A percentile compares a stretch with the other conserved stretches of the same genome.
Evolutionary conservation across 306 rosid species (phyloP).

Genomic region (Cicer pinnatifidum): DNA sequence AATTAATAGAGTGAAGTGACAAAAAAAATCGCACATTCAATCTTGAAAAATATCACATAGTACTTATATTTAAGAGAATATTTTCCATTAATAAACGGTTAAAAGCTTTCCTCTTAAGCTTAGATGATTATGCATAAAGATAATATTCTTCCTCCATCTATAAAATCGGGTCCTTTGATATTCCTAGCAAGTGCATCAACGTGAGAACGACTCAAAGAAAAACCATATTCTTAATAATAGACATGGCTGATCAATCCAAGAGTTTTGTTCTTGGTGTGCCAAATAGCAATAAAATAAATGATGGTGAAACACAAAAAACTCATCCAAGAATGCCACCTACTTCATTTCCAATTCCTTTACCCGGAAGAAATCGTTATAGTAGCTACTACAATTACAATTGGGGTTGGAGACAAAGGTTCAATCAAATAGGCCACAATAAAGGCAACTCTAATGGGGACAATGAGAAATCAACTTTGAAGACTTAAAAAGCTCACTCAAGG

Average conservation of each 20-base stretch:
- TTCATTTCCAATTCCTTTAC: constrained; percentile 44
- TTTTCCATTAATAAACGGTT: background rate
- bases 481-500: background rate
- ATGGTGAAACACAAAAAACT: constrained; percentile 33
- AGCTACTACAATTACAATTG: constrained; percentile 7
- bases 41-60: too few species aligned
- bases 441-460: constrained; percentile 1
- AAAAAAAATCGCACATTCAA: too few species aligned
- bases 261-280: background rate
- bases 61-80: constrained; percentile 16
- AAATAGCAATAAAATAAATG: background rate
- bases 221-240: background rate
- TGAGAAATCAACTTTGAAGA: constrained; percentile 35
- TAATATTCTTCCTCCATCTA: constrained; percentile 22
- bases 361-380: constrained; percentile 45
- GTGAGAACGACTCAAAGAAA: constrained; percentile 27
- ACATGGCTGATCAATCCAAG: constrained; percentile 26
- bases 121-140: background rate
- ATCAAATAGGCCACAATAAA: background rate
- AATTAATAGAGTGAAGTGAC: too few species aligned
- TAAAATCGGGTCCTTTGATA: constrained; percentile 34
- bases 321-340: constrained; percentile 41
- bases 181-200: constrained; percentile 5
- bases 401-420: constrained; percentile 31
- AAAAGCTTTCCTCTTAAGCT: constrained; percentile 37